Percentiles rank a stretch among this genome's conserved stretches.
Evolutionary conservation across 148 eudicot species (phyloP).

Genomic region (Chenopodium berlandieri): DNA sequence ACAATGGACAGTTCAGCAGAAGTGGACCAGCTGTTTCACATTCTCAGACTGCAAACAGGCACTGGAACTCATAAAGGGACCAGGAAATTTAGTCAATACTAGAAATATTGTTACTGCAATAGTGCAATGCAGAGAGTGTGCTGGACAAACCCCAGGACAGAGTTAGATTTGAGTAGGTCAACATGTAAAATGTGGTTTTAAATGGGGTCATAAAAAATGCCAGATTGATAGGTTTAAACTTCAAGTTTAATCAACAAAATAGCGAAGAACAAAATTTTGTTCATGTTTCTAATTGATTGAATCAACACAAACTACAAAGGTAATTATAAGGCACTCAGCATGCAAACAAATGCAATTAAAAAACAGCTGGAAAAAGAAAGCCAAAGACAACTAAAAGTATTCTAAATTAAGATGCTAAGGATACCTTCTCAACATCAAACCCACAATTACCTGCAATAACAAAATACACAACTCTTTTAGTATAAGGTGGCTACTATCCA

Average conservation of each 20-base stretch:
- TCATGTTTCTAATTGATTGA: not conserved
- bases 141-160: not conserved
- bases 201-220: not conserved
- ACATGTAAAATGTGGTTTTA: not conserved
- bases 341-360: not conserved
- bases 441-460: slow-evolving; percentile 66
- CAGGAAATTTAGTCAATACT: too few relatives aligned
- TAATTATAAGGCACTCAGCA: not conserved
- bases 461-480: slow-evolving; percentile 24
- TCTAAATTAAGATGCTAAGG: slow-evolving; percentile 8
- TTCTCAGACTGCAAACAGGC: too few relatives aligned
- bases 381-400: not conserved
- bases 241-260: not conserved
- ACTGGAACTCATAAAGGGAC: too few relatives aligned
- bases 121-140: too few relatives aligned
- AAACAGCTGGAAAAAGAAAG: not conserved
- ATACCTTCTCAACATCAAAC: slow-evolving; percentile 74
- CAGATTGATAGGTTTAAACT: not conserved
- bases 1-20: too few relatives aligned
- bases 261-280: not conserved
- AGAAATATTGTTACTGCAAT: too few relatives aligned
- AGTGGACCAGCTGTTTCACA: too few relatives aligned
- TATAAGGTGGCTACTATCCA: not conserved
- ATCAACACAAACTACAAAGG: not conserved
- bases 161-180: not conserved